Conservation (phyloP, 192 early-diverging fungal genomes). For the Coemansia sp. region DNA sequence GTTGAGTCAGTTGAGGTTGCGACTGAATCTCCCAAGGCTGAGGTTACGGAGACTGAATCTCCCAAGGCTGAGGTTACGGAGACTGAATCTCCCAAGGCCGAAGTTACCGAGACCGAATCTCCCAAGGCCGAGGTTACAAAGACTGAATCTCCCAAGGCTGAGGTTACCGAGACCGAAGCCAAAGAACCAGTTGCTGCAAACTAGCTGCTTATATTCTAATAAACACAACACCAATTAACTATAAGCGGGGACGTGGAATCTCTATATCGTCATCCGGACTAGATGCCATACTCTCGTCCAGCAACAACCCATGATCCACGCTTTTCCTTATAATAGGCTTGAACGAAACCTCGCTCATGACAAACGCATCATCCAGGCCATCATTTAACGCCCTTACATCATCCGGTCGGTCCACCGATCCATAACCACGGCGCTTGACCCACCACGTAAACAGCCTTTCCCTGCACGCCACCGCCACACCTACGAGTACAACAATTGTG, state of each 20-base stretch:
- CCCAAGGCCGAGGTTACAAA: neutral
- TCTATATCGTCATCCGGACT: slow-evolving; percentile 43
- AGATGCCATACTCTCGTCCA: slow-evolving; percentile 40
- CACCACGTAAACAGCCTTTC: slow-evolving; percentile 34
- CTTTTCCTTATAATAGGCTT: slow-evolving; percentile 2
- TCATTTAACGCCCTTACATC: slow-evolving; percentile 5
- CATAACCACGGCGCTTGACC: slow-evolving; percentile 4
- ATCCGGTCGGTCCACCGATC: neutral
- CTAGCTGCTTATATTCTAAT: too few species aligned
- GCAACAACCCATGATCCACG: slow-evolving; percentile 27
- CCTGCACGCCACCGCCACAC: slow-evolving; percentile 22
- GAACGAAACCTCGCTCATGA: slow-evolving; percentile 44
- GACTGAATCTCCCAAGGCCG: neutral
- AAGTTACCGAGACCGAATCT: neutral
- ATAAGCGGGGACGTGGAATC: neutral
- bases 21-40: neutral
- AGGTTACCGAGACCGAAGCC: neutral
- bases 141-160: neutral
- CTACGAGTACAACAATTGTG: too few species aligned
- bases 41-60: neutral
- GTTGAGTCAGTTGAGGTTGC: neutral
- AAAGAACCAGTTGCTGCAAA: neutral
- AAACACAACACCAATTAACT: neutral
- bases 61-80: neutral
- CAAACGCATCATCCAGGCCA: slow-evolving; percentile 36